Percentiles rank a stretch among this genome's conserved stretches.
Conservation (phyloP, 257 asterid genomes). For the Primulina huaijiensis region DNA sequence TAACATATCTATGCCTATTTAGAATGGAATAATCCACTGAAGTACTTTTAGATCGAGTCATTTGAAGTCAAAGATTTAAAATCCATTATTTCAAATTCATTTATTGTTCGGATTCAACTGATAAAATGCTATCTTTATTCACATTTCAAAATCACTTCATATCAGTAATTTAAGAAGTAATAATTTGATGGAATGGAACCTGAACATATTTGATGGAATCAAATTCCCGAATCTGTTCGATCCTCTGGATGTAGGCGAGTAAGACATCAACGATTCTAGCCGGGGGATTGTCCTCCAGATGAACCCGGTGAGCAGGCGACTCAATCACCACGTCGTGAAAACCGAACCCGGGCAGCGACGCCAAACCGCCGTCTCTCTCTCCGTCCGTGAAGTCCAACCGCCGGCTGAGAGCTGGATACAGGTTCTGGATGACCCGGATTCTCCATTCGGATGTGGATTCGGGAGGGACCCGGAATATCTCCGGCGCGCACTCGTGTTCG, state of each 20-base stretch:
- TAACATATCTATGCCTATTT: too few relatives aligned
- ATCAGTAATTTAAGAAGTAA: too few relatives aligned
- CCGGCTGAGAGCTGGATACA: conserved; percentile 84
- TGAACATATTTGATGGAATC: conserved; percentile 68
- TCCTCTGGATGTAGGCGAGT: conserved; percentile 71
- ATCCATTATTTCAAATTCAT: too few relatives aligned
- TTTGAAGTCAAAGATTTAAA: too few relatives aligned
- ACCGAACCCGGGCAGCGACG: conserved; percentile 62
- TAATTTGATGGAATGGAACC: conserved; percentile 36
- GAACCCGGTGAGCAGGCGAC: conserved; percentile 71
- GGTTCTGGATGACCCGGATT: conserved; percentile 78
- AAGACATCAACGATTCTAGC: conserved; percentile 58
- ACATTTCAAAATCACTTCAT: too few relatives aligned
- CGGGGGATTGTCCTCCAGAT: conserved; percentile 59
- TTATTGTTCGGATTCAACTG: too few relatives aligned
- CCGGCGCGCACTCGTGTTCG: conserved; percentile 97
- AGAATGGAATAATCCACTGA: too few relatives aligned
- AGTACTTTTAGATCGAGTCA: too few relatives aligned
- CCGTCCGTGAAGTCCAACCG: conserved; percentile 30
- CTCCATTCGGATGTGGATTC: conserved; percentile 64
- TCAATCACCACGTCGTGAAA: conserved; percentile 96
- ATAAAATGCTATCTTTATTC: too few relatives aligned
- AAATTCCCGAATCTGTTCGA: conserved; percentile 48
- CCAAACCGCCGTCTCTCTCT: conserved; percentile 32
- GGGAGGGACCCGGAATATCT: conserved; percentile 71